Conservation (phyloP, 139 green algal species). For the Closterium sp. region DNA sequence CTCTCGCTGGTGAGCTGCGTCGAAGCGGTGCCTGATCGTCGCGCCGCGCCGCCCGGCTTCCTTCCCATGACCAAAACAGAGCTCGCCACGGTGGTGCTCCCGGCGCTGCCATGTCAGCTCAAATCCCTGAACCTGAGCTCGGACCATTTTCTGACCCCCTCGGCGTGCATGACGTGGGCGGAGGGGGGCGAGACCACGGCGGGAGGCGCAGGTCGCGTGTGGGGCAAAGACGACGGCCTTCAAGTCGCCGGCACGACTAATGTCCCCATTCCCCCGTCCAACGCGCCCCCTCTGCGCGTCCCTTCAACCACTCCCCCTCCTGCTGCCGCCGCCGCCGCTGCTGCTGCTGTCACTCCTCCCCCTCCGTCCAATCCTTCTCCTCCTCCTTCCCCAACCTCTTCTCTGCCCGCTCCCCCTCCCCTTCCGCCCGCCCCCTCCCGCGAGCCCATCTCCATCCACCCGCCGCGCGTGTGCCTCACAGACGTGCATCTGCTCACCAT, state of each 20-base stretch:
- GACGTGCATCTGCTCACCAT: not conserved
- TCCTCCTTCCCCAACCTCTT: not conserved
- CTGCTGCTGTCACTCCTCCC: not conserved
- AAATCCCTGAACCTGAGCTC: not conserved
- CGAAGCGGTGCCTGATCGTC: not conserved
- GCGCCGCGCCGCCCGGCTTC: not conserved
- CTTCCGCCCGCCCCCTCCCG: not conserved
- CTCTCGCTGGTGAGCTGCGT: not conserved
- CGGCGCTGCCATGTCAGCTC: not conserved
- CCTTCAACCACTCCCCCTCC: not conserved
- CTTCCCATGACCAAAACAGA: not conserved
- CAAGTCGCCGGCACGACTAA: not conserved
- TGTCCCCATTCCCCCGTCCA: not conserved
- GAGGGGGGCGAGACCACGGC: not conserved
- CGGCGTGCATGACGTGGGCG: not conserved
- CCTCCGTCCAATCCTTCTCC: not conserved
- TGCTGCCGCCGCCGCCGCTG: not conserved
- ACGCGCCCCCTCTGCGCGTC: not conserved
- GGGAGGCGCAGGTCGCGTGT: not conserved
- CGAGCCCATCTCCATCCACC: not conserved
- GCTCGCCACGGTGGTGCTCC: not conserved
- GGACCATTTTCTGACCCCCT: not conserved
- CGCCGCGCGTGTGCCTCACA: not conserved
- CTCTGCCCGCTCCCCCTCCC: not conserved
- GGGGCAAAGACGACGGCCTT: not conserved